Conservation (phyloP, 768 basidiomycete species). For the Gautieria morchelliformis region DNA sequence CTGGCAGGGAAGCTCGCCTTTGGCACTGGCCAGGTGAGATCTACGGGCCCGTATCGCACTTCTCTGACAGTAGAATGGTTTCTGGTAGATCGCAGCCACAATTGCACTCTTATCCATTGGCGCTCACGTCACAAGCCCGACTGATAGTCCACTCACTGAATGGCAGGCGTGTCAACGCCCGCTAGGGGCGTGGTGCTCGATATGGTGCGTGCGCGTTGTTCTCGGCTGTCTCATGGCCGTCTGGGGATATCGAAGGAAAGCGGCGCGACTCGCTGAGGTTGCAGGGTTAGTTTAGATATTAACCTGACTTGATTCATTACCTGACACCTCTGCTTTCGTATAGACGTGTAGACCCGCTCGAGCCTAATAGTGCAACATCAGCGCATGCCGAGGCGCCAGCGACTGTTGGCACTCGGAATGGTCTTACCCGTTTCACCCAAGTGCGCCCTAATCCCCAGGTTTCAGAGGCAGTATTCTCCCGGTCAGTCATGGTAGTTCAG, state of each 20-base stretch:
- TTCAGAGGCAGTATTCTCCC: background rate
- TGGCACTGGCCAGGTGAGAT: slow-evolving; percentile 43
- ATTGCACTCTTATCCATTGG: slow-evolving; percentile 41
- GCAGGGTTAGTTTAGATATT: slow-evolving; percentile 6
- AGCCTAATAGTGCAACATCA: background rate
- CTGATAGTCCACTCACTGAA: slow-evolving; percentile 33
- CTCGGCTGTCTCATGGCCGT: slow-evolving; percentile 40
- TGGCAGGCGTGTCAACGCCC: slow-evolving; percentile 57
- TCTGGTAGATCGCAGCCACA: slow-evolving; percentile 41
- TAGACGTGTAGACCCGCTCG: background rate
- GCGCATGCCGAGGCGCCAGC: background rate
- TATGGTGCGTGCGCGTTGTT: slow-evolving; percentile 50
- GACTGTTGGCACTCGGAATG: background rate
- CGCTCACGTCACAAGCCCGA: slow-evolving; percentile 38
- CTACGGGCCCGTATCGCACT: slow-evolving; percentile 1
- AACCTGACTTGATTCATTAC: background rate
- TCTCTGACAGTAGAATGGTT: background rate
- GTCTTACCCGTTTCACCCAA: background rate
- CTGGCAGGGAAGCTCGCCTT: slow-evolving; percentile 42
- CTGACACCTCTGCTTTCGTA: background rate
- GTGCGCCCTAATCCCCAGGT: background rate
- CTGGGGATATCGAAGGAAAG: slow-evolving; percentile 39
- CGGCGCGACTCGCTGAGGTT: background rate
- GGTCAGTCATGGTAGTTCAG: slow-evolving; percentile 10
- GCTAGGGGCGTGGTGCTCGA: slow-evolving; percentile 54